phyloP scores from a whole-genome alignment of 352 stramenopile genomes.

The Achlya hypogyna region DNA sequence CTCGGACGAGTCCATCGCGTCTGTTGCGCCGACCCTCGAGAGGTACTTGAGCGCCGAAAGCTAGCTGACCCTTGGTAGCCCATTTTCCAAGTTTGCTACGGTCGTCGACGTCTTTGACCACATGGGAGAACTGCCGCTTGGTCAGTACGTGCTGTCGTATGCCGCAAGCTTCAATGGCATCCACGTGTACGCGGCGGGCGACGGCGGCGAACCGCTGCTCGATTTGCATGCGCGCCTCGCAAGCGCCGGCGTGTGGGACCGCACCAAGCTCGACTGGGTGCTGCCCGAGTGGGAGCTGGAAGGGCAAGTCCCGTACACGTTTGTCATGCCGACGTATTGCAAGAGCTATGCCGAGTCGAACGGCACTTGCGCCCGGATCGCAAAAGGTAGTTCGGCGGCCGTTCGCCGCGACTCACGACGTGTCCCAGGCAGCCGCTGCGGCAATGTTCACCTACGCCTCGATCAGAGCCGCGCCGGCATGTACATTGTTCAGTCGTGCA shows the following conservation, averaged over 20 bases:
- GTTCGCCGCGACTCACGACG: neutral
- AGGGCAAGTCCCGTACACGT: conserved; percentile 14
- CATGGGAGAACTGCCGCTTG: neutral
- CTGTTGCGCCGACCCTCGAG: conserved; percentile 1
- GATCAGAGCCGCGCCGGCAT: neutral
- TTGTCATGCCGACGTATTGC: neutral
- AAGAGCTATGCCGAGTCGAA: conserved; percentile 1
- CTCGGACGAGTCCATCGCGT: conserved; percentile 1
- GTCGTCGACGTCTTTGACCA: conserved; percentile 4
- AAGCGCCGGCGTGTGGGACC: neutral
- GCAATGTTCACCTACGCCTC: conserved; percentile 1
- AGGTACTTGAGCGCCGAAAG: conserved; percentile 19
- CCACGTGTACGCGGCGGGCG: neutral
- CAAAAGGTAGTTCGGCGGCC: neutral
- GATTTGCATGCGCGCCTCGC: neutral
- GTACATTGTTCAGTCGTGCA: neutral
- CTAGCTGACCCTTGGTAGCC: neutral
- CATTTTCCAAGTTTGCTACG: conserved; percentile 8
- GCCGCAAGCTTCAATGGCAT: neutral
- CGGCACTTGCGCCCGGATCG: neutral
- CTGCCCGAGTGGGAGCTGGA: conserved; percentile 5
- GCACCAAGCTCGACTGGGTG: neutral
- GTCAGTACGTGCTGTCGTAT: conserved; percentile 6
- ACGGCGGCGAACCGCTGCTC: neutral
- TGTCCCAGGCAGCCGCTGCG: neutral